Evolutionary conservation across 305 asterid species (phyloP), one percentile per base, ranked within the genome.

Genomic region (Solanum hybrid): DNA sequence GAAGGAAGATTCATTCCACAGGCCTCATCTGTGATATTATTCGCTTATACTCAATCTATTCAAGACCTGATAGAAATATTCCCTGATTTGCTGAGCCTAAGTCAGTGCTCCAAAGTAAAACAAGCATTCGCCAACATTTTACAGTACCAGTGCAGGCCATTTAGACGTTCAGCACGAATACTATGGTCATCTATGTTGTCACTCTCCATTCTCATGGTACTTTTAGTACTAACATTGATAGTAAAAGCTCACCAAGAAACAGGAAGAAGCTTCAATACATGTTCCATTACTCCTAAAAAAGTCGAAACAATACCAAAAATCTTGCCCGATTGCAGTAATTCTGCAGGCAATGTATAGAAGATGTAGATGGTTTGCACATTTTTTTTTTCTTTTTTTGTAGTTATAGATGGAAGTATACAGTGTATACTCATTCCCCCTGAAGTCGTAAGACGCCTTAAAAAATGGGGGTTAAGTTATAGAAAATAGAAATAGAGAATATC

Each of bases 1-100:
- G 90, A 91, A 1, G 96, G 94, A 17, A 91, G 91, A 89, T 93
- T 95, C 85, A 87, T 95, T 57, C 94, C 95, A 1, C 92, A 92
- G 80, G 88, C 90, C 7, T 85, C 93, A 22, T 93, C 90, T 26
- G 38, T 72, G 57, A 45, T 93, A 37, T 92, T 92, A 14, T 90
- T 88, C 57, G 95, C 94, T 80, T 95, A 92, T 89, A 91, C 92
- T 34, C 90, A 87, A 89, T 93, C 96, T 10, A 90, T 93, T 17
- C 91, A 94, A 79, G 92, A 91, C 34, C 79, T 95, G 72, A 90
- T 93, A 33, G 88, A 89, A 51, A 90, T 92, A 89, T 94, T 91
- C 75, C 97, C 94, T 2, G 96, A 95, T 88, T 57, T 95, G 68
- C 76, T 90, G 89, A 93, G 92, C 80, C 93, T 95, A 72, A 85